Base-by-base conservation (phyloP, 345 rosid species). In the Lepidium sativum region DNA sequence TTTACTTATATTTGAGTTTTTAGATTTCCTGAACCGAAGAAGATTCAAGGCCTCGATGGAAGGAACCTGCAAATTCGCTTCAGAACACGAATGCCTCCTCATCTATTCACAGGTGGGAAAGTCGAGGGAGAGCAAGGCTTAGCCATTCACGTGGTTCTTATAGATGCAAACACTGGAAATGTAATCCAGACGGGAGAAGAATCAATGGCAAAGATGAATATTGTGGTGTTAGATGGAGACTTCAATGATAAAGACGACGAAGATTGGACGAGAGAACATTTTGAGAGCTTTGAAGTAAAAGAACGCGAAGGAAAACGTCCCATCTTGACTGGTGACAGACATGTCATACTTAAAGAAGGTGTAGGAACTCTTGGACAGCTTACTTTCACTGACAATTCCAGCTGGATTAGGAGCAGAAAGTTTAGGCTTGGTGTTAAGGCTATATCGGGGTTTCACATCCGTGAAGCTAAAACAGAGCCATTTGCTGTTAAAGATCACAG, bases 361-460 rank as follows among this genome's bases (percentile, higher is more conserved):
- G 79, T 89, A 10, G 97, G 96, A 74, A 87, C 89, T 59, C 77
- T 92, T 8, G 97, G 97, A 63, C 86, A 86, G 51, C 88, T 92
- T 71, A 80, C 80, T 60, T 92, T 92, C 59, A 89, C 89, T 0
- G 98, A 92, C 48, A 92, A 92, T 74, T 92, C 98, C n/a, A 92
- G 97, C 74, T 92, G 98, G 97, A 92, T 89, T 52, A 80, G 97
- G 70, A 89, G 98, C 85, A 80, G 97, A 74, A 92, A 92, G 82
- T 92, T 92, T 81, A 80, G 98, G 71, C 95, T 92, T 37, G 98
- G 98, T 56, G 75, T 84, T 63, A 87, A 84, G 76, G 51, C 80
- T 21, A 68, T 81, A 39, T 59, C 86, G 0, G 83, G 88, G 47
- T 69, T 71, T 57, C 79, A 72, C 49, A 75, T 92, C 15, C 88